Base-by-base conservation (phyloP, 2,329 filamentous ascomycete species). In the Xylariales sp. region DNA sequence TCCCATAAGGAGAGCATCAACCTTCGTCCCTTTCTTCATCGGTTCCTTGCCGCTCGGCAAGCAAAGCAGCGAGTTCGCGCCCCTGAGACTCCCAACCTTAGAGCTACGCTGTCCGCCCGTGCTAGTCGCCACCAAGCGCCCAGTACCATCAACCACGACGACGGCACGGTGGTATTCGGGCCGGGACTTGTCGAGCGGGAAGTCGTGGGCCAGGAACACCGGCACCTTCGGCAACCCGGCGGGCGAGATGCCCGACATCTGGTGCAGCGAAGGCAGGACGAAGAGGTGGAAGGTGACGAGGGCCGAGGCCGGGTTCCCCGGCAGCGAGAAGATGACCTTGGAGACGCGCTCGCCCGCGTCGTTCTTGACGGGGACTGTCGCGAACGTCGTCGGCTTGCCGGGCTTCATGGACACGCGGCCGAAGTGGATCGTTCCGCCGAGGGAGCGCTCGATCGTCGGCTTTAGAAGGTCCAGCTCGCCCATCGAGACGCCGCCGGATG, bases 391-490 rank as follows among this genome's bases (percentile, higher is more conserved):
- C 1, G 96, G 96, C 80, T 98, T 99, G 4, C 96, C 96, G 0
- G 96, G 96, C 83, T 99, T 99, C 96, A 99, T 98, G 62, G 91
- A 88, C 2, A 99, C 96, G 3, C 96, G 91, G 30, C 96, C 96
- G 74, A 99, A 99, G 80, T 97, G 96, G 72, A 99, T 97, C 0
- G 91, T 96, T 7, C 96, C 96, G 64, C 94, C 93, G 0, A 99
- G 87, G 1, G 90, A 86, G 49, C 95, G 91, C 82, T 98, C 96
- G 74, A 99, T 93, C 0, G 95, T 98, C 0, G 96, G 95, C 79
- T 99, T 99, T 23, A 99, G 88, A 7, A 99, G 90, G 79, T 99
- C 96, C 2, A 97, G 89, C 81, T 99, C 96, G 64, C 96, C 96
- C 96, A 99, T 99, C 9, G 93, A 97, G 23, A 98, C 96, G 55